Evolutionary conservation across 2,329 filamentous ascomycete genomes (phyloP), one percentile per base, ranked within the genome.

Genomic region (Fusarium illudens): DNA sequence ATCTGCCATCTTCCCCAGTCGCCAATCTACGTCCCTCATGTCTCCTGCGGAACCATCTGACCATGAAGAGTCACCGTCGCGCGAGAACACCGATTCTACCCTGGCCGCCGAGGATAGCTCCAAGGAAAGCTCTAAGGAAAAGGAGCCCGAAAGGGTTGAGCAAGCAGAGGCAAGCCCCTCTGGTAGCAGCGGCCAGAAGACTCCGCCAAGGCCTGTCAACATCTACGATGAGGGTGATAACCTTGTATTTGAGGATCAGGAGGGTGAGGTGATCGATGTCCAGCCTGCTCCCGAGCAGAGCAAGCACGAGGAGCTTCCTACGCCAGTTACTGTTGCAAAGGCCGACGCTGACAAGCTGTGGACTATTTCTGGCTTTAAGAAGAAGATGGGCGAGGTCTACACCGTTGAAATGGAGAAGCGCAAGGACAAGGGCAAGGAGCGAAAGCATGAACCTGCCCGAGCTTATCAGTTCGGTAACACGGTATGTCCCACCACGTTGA

Each of bases 401-500:
- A 84, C 86, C 5, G 85, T 86, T n/a, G 86, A 93, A 68, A 79
- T 89, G 46, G 80, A 86, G 50, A 87, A 88, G 72, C 84, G 88
- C 20, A 91, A 90, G 70, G 82, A 83, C 15, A 91, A 90, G 72
- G 82, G 82, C 39, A 89, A 89, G 77, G 87, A 90, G 34, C 84
- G 87, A 54, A 86, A 82, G 68, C 85, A 89, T 68, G 91, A 91
- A 58, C 91, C 92, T 12, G 93, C 93, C n/a, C 84, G 90, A 49
- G 92, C 92, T 6, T 96, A 94, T 75, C 92, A 94, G 70, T 95
- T 93, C 74, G 93, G 93, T 66, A 94, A 93, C 75, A 94, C 86
- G 42, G 87, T 89, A 83, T 77, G 86, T 77, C 46, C 4, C 17
- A n/a, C 17, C 6, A 2, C 19, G 27, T 15, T 6, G 6, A 9